A percentile compares a stretch with the other conserved stretches of the same genome.
Evolutionary conservation across 2,329 filamentous ascomycete genomes (phyloP).

Genomic region (Lithohypha guttulata): DNA sequence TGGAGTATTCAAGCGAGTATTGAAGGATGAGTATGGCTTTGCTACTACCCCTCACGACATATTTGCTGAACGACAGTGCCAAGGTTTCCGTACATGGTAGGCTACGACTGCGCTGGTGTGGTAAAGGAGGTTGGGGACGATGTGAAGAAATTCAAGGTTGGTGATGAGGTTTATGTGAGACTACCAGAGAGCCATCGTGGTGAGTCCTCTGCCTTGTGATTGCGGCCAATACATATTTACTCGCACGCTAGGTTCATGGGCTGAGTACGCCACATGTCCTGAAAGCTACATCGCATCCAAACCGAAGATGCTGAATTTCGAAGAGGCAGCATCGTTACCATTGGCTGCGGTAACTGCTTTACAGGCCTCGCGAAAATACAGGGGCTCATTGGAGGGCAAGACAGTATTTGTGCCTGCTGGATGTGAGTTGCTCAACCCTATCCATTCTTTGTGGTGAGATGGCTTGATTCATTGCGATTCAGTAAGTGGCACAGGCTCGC

Average conservation of each 20-base stretch:
- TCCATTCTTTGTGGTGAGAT: not conserved
- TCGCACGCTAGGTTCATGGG: constrained; percentile 28
- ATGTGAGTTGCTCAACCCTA: constrained; percentile 17
- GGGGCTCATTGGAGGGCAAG: constrained; percentile 40
- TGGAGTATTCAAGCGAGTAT: constrained; percentile 27
- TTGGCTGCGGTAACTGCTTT: constrained; percentile 34
- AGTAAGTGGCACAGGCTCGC: too few species aligned
- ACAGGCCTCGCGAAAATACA: constrained; percentile 34
- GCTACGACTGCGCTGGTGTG: constrained; percentile 33
- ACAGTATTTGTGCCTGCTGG: constrained; percentile 44
- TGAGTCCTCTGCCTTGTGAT: too few species aligned
- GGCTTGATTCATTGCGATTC: too few species aligned
- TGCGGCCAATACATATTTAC: too few species aligned
- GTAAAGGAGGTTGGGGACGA: constrained; percentile 28
- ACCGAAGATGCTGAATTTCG: constrained; percentile 32
- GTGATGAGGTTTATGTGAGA: constrained; percentile 31
- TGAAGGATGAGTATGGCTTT: constrained; percentile 25
- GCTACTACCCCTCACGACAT: not conserved
- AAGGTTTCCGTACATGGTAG: constrained; percentile 36
- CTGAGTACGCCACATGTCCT: constrained; percentile 28
- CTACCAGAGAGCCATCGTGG: constrained; percentile 27
- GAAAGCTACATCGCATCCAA: constrained; percentile 30
- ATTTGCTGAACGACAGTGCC: not conserved
- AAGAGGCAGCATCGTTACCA: constrained; percentile 35
- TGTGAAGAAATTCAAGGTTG: constrained; percentile 29